A percentile compares a stretch with the other conserved stretches of the same genome.
phyloP scores from a whole-genome alignment of 2,329 filamentous ascomycete genomes.

The Diplodia sapinea region DNA sequence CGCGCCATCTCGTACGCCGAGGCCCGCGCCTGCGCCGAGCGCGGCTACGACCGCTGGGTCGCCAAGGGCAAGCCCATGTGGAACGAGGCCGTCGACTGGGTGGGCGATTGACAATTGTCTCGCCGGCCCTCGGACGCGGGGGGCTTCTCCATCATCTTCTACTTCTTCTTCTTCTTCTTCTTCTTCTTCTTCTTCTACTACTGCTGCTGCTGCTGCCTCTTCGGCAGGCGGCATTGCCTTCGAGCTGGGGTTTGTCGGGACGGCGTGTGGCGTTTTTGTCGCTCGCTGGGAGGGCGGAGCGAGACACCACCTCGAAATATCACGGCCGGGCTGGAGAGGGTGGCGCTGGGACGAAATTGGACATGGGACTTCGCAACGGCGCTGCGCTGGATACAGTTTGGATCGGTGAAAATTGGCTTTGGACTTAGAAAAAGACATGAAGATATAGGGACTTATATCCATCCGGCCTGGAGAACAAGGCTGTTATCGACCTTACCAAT shows the following conservation, averaged over 20 bases:
- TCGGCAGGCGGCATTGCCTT: not conserved
- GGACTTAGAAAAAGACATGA: constrained; percentile 16
- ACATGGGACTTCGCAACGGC: not conserved
- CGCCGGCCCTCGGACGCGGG: not conserved
- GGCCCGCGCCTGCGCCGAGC: constrained; percentile 4
- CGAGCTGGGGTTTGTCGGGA: not conserved
- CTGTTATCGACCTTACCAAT: not conserved
- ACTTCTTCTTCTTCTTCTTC: not conserved
- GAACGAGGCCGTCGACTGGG: constrained; percentile 15
- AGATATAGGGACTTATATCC: not conserved
- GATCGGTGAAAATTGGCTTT: not conserved
- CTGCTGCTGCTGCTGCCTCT: not conserved
- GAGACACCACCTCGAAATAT: not conserved
- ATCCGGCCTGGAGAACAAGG: not conserved
- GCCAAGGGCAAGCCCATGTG: constrained; percentile 11
- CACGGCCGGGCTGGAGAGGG: too few relatives aligned
- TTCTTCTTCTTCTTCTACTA: not conserved
- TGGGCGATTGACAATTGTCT: constrained; percentile 2
- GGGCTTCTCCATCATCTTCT: not conserved
- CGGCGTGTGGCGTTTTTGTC: not conserved
- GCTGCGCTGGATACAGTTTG: constrained; percentile 15
- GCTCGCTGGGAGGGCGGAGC: not conserved
- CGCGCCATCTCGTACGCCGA: constrained; percentile 17
- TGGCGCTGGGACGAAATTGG: not conserved
- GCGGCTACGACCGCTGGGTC: constrained; percentile 15